phyloP scores from a whole-genome alignment of 208 protist species.

The Trypanosoma caninum region DNA sequence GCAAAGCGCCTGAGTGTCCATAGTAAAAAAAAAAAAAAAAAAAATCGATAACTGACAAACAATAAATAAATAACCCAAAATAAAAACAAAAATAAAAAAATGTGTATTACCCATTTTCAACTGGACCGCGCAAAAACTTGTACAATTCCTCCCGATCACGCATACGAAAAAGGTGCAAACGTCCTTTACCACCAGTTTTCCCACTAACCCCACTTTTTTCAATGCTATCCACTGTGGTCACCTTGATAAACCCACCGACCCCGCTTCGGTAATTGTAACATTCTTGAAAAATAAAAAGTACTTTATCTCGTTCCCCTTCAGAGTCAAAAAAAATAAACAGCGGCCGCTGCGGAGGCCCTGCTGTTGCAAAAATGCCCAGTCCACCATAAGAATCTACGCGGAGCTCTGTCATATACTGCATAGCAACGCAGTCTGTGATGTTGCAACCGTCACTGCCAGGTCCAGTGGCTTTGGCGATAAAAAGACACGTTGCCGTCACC shows the following conservation, averaged over 20 bases:
- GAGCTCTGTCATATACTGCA: conserved; percentile 24
- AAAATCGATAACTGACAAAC: too few species aligned
- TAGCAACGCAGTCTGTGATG: conserved; percentile 16
- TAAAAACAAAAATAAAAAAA: too few species aligned
- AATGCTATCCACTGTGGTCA: conserved; percentile 5
- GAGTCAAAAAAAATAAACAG: conserved; percentile 7
- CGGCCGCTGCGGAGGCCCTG: conserved; percentile 15
- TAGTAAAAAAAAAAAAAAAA: too few species aligned
- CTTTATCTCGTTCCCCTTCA: conserved; percentile 2
- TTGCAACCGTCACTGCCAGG: neutral
- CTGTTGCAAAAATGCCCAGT: conserved; percentile 13
- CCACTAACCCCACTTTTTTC: neutral
- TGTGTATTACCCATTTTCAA: neutral
- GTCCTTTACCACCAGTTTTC: neutral
- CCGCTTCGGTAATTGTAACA: conserved; percentile 15
- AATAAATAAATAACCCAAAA: too few species aligned
- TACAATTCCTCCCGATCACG: conserved; percentile 17
- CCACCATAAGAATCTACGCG: conserved; percentile 11
- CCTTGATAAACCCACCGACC: conserved; percentile 4
- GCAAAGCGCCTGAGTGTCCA: too few species aligned
- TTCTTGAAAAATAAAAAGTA: conserved; percentile 15
- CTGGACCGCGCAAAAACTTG: conserved; percentile 13
- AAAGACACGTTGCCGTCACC: conserved; percentile 22
- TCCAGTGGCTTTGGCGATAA: conserved; percentile 8
- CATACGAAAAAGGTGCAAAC: conserved; percentile 17